These are phyloP conservation scores for Thelephora terrestris DNA, from an alignment of 1,284 basidiomycete species.

Conservation along the genomic window DNA sequence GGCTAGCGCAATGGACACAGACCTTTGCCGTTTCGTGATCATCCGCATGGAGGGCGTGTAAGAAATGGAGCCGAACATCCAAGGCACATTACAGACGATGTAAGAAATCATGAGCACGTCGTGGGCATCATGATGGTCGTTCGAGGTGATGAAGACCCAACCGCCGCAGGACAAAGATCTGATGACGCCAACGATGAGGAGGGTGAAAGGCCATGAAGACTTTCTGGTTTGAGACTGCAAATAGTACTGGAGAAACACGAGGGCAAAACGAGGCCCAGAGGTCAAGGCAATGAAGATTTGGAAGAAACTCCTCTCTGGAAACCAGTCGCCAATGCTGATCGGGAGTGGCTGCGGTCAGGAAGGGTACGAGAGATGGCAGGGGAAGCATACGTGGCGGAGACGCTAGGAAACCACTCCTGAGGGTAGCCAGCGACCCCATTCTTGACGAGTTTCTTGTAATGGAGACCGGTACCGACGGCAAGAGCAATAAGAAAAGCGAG, in stretches of 20 bases:
- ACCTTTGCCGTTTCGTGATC: neutral
- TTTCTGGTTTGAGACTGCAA: constrained; percentile 37
- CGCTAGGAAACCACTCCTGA: constrained; percentile 88
- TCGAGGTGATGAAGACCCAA: constrained; percentile 88
- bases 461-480: constrained; percentile 54
- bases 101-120: constrained; percentile 87
- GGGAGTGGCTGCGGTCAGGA: neutral
- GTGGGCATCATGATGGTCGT: constrained; percentile 73
- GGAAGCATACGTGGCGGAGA: constrained; percentile 77
- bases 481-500: constrained; percentile 69
- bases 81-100: constrained; percentile 73
- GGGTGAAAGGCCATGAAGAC: constrained; percentile 40
- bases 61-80: constrained; percentile 72
- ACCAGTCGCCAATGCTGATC: constrained; percentile 85
- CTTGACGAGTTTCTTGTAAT: constrained; percentile 85
- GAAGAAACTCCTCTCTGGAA: constrained; percentile 81
- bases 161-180: constrained; percentile 82
- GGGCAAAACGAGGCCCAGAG: constrained; percentile 73
- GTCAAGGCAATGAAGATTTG: constrained; percentile 86
- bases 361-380: neutral
- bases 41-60: constrained; percentile 34
- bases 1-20: neutral
- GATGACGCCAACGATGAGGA: constrained; percentile 59
- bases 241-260: constrained; percentile 69
- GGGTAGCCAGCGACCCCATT: constrained; percentile 83